Evolutionary conservation across 169 alveolate genomes (phyloP), one percentile per base, ranked within the genome.

Genomic region (Eimeria maxima): DNA sequence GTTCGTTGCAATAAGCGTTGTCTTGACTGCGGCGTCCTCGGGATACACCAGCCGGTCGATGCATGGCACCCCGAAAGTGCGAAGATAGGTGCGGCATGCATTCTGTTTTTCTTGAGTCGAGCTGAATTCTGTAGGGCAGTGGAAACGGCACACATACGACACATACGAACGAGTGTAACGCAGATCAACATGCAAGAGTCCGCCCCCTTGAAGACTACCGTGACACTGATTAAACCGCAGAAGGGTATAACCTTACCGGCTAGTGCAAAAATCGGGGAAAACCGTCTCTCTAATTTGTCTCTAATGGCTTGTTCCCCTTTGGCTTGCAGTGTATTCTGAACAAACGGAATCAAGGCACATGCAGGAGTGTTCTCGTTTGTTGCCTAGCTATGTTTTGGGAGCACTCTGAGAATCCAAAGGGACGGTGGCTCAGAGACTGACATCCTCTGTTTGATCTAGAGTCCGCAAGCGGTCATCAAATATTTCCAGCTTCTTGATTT

Each of bases 31-130:
- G 11, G 96, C 96, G 57, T 94, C 96, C 57, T 94, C 96, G 29
- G 91, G 94, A 53, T 94, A 94, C 47, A 94, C 94, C 71, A 94
- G 90, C 18, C 96, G 96, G 88, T 94, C 96, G 50, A 94, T 69
- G 96, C 96, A 94, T 27, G 96, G 96, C 55, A 94, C 96, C 63
- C 96, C 96, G 78, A 94, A 94, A 42, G 91, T 57, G 60, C 96
- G 96, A 29, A 94, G 96, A 42, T 83, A 94, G 1, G 96, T 83
- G 90, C 94, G 67, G 90, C 96, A 94, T 6, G 96, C 96, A 2
- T 69, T 57, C 20, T 67, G 89, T 44, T 94, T 94, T n/a, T 88
- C 96, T 83, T 94, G 81, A 11, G 55, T 63, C 18, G 94, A 81
- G 78, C 67, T 89, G 89, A 94, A 94, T 78, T 94, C 96, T 94